phyloP scores from a whole-genome alignment of 108 stramenopile species.

The Skeletonema grethae region DNA sequence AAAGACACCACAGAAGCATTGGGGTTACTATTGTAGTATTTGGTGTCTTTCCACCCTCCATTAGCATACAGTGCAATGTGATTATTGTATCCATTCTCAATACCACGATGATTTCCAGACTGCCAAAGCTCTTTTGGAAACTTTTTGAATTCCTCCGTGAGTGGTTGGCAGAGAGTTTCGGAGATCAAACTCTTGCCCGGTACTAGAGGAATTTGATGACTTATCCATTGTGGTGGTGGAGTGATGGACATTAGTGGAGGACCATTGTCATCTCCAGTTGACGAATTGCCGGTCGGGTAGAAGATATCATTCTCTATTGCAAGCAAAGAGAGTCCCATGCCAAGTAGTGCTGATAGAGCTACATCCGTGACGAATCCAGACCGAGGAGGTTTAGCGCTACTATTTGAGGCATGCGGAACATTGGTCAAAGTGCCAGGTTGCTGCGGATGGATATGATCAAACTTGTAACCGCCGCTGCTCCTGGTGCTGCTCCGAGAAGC shows the following conservation, averaged over 20 bases:
- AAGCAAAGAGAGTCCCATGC: slow-evolving; percentile 20
- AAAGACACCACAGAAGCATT: slow-evolving; percentile 29
- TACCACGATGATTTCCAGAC: slow-evolving; percentile 17
- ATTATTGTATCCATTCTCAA: slow-evolving; percentile 37
- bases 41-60: slow-evolving; percentile 39
- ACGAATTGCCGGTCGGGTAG: slow-evolving; percentile 14
- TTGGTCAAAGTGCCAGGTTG: background rate
- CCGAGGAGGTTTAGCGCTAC: background rate
- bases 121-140: slow-evolving; percentile 40
- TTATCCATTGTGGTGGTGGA: slow-evolving; percentile 45
- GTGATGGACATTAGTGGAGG: slow-evolving; percentile 5
- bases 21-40: slow-evolving; percentile 31
- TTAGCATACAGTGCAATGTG: slow-evolving; percentile 45
- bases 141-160: slow-evolving; percentile 37
- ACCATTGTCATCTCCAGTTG: background rate
- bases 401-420: background rate
- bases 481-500: slow-evolving; percentile 4
- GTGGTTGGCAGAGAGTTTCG: slow-evolving; percentile 26
- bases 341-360: slow-evolving; percentile 16
- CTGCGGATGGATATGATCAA: slow-evolving; percentile 21
- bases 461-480: slow-evolving; percentile 26
- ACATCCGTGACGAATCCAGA: slow-evolving; percentile 20
- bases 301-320: slow-evolving; percentile 29
- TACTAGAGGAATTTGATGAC: slow-evolving; percentile 29
- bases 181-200: slow-evolving; percentile 30